Evolutionary conservation across 768 basidiomycete genomes (phyloP).

Genomic region (Phylloporus arenicola): DNA sequence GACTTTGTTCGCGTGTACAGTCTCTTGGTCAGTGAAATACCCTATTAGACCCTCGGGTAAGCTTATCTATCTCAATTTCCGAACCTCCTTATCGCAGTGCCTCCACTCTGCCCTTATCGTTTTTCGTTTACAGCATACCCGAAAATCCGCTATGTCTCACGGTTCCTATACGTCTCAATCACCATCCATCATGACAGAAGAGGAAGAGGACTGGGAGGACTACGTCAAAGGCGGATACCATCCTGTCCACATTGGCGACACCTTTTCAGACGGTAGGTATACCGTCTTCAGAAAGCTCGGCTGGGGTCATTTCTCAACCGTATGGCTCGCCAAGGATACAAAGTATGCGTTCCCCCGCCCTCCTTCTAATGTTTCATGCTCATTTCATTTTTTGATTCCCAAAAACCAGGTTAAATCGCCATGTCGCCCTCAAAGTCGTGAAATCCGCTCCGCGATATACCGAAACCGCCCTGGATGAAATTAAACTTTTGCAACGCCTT

Average conservation of each 20-base stretch:
- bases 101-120: slow-evolving; percentile 27
- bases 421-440: slow-evolving; percentile 98
- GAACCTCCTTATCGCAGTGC: slow-evolving; percentile 28
- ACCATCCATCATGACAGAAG: slow-evolving; percentile 80
- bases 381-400: slow-evolving; percentile 11
- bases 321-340: slow-evolving; percentile 81
- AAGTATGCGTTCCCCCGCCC: slow-evolving; percentile 46
- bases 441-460: slow-evolving; percentile 97
- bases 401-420: slow-evolving; percentile 75
- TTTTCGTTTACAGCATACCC: slow-evolving; percentile 32
- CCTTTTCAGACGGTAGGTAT: slow-evolving; percentile 84
- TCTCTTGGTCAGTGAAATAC: slow-evolving; percentile 14
- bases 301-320: slow-evolving; percentile 92
- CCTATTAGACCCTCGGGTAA: slow-evolving; percentile 22
- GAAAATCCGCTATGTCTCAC: slow-evolving; percentile 53
- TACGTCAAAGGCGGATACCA: slow-evolving; percentile 80
- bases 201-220: slow-evolving; percentile 93
- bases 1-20: neutral
- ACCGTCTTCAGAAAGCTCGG: slow-evolving; percentile 91
- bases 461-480: slow-evolving; percentile 97
- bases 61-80: slow-evolving; percentile 29
- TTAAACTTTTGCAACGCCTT: slow-evolving; percentile 93
- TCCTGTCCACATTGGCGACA: slow-evolving; percentile 92
- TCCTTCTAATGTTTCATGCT: neutral
- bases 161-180: slow-evolving; percentile 68